A percentile compares a stretch with the other conserved stretches of the same genome.
Conservation (phyloP, 2,329 filamentous ascomycete species). For the Ceratocystis colombiana region DNA sequence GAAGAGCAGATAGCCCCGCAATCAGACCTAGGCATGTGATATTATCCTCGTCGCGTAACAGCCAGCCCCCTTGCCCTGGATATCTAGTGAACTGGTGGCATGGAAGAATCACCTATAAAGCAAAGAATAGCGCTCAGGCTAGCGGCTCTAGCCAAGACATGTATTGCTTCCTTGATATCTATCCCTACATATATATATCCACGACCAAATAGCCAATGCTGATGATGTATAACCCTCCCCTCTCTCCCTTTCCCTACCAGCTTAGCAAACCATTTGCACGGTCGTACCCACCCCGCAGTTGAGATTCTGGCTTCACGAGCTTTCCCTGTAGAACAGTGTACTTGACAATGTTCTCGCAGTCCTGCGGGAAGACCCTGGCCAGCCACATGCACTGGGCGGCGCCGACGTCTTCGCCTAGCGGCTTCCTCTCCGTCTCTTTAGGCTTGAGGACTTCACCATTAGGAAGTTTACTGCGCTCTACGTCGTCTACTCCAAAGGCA, state of each 20-base stretch:
- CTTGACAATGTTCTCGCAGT: constrained; percentile 83
- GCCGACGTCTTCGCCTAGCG: constrained; percentile 40
- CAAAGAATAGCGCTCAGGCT: too few relatives aligned
- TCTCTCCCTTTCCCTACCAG: constrained; percentile 49
- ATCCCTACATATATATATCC: not conserved
- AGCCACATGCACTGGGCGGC: constrained; percentile 90
- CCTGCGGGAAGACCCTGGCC: constrained; percentile 70
- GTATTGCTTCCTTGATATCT: not conserved
- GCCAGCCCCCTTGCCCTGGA: not conserved
- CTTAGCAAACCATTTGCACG: constrained; percentile 68
- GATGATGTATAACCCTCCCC: not conserved
- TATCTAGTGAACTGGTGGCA: not conserved
- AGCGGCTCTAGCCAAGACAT: too few relatives aligned
- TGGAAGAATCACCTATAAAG: not conserved
- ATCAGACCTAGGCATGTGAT: not conserved
- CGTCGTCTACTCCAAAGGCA: constrained; percentile 44
- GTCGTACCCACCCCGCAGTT: constrained; percentile 87
- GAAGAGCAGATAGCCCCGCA: not conserved
- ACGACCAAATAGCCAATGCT: too few relatives aligned
- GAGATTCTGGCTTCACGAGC: constrained; percentile 76
- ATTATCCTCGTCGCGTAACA: not conserved
- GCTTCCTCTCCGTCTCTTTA: constrained; percentile 30
- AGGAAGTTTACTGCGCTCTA: constrained; percentile 27
- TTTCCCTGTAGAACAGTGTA: constrained; percentile 90
- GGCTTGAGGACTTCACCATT: constrained; percentile 31